phyloP scores from a whole-genome alignment of 257 asterid species.

The Avicennia marina region DNA sequence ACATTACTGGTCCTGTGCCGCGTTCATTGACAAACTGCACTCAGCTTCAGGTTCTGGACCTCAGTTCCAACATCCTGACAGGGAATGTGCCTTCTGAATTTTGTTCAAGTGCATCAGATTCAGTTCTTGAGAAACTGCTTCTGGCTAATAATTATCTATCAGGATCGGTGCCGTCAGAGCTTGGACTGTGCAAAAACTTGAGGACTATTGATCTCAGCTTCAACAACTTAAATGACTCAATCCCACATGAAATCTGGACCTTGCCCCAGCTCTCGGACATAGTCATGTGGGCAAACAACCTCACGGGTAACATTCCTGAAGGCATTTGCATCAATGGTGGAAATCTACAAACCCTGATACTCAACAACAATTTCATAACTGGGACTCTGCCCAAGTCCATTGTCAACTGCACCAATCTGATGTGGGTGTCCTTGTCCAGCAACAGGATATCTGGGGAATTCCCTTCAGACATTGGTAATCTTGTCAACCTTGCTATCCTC shows the following conservation, averaged over 20 bases:
- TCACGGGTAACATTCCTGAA: conserved; percentile 72
- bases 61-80: conserved; percentile 60
- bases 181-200: conserved; percentile 56
- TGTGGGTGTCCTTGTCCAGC: conserved; percentile 84
- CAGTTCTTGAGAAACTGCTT: conserved; percentile 52
- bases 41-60: conserved; percentile 64
- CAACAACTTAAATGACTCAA: conserved; percentile 49
- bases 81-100: conserved; percentile 71
- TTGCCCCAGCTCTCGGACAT: conserved; percentile 65
- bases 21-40: conserved; percentile 49
- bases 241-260: conserved; percentile 71
- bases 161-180: conserved; percentile 61
- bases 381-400: conserved; percentile 75
- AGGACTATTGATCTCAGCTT: conserved; percentile 77
- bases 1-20: conserved; percentile 69
- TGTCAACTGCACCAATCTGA: conserved; percentile 72
- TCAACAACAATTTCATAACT: conserved; percentile 65
- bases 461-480: conserved; percentile 67
- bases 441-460: conserved; percentile 62
- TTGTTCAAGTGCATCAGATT: conserved; percentile 35
- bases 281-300: conserved; percentile 82
- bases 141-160: conserved; percentile 60
- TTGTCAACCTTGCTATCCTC: conserved; percentile 72
- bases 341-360: conserved; percentile 79
- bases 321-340: conserved; percentile 81